Evolutionary conservation across 1,284 basidiomycete species (phyloP), one percentile per base, ranked within the genome.

Genomic region (Ceratobasidium papillatum): DNA sequence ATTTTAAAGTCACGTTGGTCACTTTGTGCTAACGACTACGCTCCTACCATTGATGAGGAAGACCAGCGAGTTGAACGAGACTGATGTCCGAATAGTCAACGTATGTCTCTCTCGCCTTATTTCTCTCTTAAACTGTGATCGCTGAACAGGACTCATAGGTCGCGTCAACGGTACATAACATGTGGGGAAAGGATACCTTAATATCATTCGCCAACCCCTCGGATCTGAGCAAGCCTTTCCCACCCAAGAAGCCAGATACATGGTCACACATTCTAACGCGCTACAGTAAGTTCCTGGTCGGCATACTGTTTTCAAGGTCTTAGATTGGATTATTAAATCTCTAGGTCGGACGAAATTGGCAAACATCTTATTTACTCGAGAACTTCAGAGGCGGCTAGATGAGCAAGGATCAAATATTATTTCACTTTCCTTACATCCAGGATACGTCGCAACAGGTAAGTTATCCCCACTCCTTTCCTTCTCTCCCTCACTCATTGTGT

Each of bases 41-140:
- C 82, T 89, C 4, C 82, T 89, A 32, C 85, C 87, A 0, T 77
- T 88, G 9, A 78, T 89, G 32, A 82, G 82, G 65, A 80, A 82
- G 58, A 88, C 88, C 0, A 84, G 86, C 0, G 78, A 82, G 32
- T 79, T 84, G 66, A 82, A 83, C 1, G 81, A 80, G 43, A 80
- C 84, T 0, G 88, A 89, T 75, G 86, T 88, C 45, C 85, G 88
- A 19, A 81, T 89, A 22, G 81, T 88, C 3, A 83, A 82, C 59
- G 88, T 88, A 51, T 62, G 85, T 12, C 27, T 38, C 36, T n/a
- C n/a, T n/a, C n/a, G n/a, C n/a, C n/a, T 27, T 17, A 22, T n/a
- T 49, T 27, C 2, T 45, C 14, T 8, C 0, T 25, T 36, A 22
- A 63, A 38, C 51, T 34, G 27, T 36, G 11, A 45, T 30, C 27